These are phyloP conservation scores for Fusarium mexicanum DNA, from an alignment of 2,329 filamentous ascomycete species.

Conservation along the genomic window DNA sequence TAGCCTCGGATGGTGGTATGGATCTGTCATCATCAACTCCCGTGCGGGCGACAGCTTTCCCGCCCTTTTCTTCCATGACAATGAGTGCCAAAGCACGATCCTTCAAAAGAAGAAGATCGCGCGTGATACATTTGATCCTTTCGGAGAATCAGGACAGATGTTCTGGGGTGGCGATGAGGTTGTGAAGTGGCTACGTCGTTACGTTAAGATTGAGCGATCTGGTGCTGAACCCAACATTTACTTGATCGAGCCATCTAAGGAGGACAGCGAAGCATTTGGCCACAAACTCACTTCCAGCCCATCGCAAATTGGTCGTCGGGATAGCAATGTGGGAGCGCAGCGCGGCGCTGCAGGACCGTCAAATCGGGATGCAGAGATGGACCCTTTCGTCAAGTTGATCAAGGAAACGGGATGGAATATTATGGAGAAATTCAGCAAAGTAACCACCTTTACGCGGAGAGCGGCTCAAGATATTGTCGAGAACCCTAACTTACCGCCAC, in stretches of 20 bases:
- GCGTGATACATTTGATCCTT: conserved; percentile 88
- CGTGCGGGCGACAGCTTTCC: conserved; percentile 92
- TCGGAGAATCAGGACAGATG: conserved; percentile 83
- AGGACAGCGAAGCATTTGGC: conserved; percentile 86
- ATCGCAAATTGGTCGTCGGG: conserved; percentile 39
- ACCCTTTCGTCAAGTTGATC: conserved; percentile 90
- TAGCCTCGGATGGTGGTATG: conserved; percentile 98
- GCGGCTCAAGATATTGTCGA: conserved; percentile 93
- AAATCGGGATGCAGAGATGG: conserved; percentile 77
- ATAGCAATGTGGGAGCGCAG: conserved; percentile 47
- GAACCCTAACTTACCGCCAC: conserved; percentile 89
- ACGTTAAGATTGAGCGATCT: conserved; percentile 84
- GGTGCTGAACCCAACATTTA: conserved; percentile 90
- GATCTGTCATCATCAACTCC: conserved; percentile 92
- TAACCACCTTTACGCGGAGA: conserved; percentile 92
- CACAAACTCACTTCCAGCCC: conserved; percentile 61
- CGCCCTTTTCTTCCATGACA: conserved; percentile 96
- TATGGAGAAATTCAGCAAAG: conserved; percentile 95
- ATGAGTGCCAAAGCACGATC: conserved; percentile 95
- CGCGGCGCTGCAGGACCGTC: conserved; percentile 51
- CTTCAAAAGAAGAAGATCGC: conserved; percentile 89
- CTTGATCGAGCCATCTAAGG: conserved; percentile 84
- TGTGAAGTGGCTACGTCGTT: conserved; percentile 86
- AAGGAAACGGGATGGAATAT: conserved; percentile 97
- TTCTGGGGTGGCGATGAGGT: conserved; percentile 99